phyloP scores from a whole-genome alignment of 1,139 yeast species.

The Entelexis sorbosivorans region DNA sequence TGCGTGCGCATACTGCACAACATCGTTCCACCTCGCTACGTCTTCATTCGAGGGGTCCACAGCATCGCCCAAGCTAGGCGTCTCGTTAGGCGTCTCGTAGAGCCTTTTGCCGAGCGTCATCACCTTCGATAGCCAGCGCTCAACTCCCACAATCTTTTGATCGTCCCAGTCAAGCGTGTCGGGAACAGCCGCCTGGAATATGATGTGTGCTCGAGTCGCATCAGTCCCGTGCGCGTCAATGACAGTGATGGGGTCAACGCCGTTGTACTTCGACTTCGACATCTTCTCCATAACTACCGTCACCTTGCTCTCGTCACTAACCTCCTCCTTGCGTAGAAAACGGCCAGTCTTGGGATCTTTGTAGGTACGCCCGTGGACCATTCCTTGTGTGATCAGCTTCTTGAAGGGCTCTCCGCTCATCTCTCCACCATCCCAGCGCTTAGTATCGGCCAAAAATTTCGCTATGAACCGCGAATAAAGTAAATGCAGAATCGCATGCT shows the following conservation, averaged over 20 bases:
- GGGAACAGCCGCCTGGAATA: conserved; percentile 84
- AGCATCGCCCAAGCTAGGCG: too few relatives aligned
- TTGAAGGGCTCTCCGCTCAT: conserved; percentile 67
- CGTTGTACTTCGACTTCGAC: conserved; percentile 93
- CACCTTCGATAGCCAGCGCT: conserved; percentile 71
- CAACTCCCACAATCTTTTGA: conserved; percentile 69
- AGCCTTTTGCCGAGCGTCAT: conserved; percentile 28
- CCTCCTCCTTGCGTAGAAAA: conserved; percentile 67
- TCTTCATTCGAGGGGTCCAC: neutral
- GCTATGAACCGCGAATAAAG: conserved; percentile 75
- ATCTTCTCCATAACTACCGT: conserved; percentile 65
- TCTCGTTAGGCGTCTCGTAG: neutral
- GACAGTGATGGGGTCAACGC: conserved; percentile 78
- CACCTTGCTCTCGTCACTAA: conserved; percentile 38
- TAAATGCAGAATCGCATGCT: conserved; percentile 87
- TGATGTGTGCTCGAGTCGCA: conserved; percentile 82
- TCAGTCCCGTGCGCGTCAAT: conserved; percentile 82
- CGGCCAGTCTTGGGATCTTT: conserved; percentile 60
- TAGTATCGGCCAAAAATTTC: conserved; percentile 58
- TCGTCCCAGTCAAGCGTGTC: conserved; percentile 88
- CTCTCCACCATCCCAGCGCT: conserved; percentile 46
- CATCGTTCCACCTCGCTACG: neutral
- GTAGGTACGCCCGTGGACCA: conserved; percentile 90
- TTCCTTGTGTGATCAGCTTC: conserved; percentile 81
- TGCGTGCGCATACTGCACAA: conserved; percentile 37